Base-by-base conservation (phyloP, 768 basidiomycete genomes). In the Crucibulum laeve region DNA sequence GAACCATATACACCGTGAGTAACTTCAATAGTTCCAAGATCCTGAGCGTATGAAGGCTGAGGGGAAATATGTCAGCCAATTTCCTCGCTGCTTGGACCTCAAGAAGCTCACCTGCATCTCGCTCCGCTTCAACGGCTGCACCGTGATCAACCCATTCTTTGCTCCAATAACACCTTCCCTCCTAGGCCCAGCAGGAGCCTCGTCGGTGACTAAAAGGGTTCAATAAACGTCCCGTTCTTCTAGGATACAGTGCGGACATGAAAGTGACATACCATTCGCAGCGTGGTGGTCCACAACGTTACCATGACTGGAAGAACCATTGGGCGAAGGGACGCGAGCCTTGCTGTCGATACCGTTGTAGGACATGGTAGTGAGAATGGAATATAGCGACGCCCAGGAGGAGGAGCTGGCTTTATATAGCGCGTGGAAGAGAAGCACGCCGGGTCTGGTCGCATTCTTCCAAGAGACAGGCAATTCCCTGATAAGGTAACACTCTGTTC, bases 41-140 rank as follows among this genome's bases (percentile, higher is more conserved):
- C 91, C 64, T 97, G 92, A 2, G 92, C 81, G 61, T 97, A 96
- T 0, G 88, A 91, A 2, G 88, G 91, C 84, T 96, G 62, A 18
- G 38, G 42, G 28, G 6, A 38, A 4, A 39, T 30, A 47, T 35
- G 49, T 19, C 38, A 4, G 44, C 35, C 25, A 36, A 36, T 28
- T 5, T 23, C 17, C 21, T 25, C 6, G 21, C 37, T 37, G 1
- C 34, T 8, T 25, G 14, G 36, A 18, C 23, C 25, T 4, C 35
- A 25, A 18, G 18, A 1, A 30, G 53, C 70, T 34, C 30, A 82
- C 87, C 82, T 92, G 90, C 90, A 92, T 91, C 66, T 92, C 90
- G 35, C 74, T 79, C 49, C 79, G 76, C 68, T 82, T 87, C 65
- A 92, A 67, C 1, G 91, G 90, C 59, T 93, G 87, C n/a, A 93